Evolutionary conservation across 2,329 filamentous ascomycete genomes (phyloP).

Genomic region (Venturia pyrina): DNA sequence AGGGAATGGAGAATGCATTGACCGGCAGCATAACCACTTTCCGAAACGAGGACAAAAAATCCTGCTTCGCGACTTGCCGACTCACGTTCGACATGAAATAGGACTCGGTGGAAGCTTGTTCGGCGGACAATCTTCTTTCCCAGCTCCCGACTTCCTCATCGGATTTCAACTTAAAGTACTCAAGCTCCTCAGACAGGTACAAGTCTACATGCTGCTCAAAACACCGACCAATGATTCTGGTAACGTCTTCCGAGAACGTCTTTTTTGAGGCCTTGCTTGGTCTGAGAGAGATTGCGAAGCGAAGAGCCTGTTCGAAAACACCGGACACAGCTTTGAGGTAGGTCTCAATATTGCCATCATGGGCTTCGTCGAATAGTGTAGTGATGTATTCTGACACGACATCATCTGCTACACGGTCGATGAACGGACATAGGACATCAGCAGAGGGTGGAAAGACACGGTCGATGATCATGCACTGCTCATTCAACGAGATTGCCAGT

Average conservation of each 20-base stretch:
- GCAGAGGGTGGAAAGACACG: constrained; percentile 66
- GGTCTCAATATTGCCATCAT: constrained; percentile 60
- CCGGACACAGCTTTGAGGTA: constrained; percentile 83
- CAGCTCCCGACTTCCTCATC: constrained; percentile 70
- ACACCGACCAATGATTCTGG: constrained; percentile 54
- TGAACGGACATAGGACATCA: constrained; percentile 64
- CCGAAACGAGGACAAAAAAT: constrained; percentile 92
- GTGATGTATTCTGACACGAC: constrained; percentile 77
- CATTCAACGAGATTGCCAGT: constrained; percentile 65
- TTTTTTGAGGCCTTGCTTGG: constrained; percentile 54
- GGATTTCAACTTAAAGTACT: constrained; percentile 68
- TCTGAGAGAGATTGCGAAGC: constrained; percentile 62
- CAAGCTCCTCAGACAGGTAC: constrained; percentile 84
- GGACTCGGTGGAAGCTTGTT: constrained; percentile 82
- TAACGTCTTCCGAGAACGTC: constrained; percentile 54
- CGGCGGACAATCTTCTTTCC: constrained; percentile 86
- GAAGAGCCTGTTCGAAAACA: constrained; percentile 75
- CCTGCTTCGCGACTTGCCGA: constrained; percentile 87
- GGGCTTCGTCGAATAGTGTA: constrained; percentile 76
- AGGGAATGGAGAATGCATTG: constrained; percentile 63
- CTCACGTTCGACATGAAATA: constrained; percentile 96
- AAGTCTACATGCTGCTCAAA: constrained; percentile 92
- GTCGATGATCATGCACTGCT: constrained; percentile 71
- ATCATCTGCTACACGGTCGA: constrained; percentile 76
- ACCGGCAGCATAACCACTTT: constrained; percentile 99